phyloP scores from a whole-genome alignment of 306 rosid species.

The Malus orientalis region DNA sequence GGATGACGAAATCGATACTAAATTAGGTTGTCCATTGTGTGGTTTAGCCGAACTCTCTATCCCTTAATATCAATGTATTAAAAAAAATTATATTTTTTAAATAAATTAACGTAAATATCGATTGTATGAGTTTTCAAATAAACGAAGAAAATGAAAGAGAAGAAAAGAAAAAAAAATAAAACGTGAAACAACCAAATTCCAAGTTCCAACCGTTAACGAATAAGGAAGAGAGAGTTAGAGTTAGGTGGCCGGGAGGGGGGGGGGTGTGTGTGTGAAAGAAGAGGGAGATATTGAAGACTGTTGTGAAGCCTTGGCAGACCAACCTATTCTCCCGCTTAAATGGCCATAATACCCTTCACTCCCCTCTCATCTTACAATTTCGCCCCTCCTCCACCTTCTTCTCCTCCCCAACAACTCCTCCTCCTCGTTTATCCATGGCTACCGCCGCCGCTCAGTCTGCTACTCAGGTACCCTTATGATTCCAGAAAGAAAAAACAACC shows the following conservation, averaged over 20 bases:
- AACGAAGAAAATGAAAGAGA: neutral
- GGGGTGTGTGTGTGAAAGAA: neutral
- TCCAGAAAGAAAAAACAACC: neutral
- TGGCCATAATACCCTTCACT: constrained; percentile 28
- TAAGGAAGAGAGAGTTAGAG: neutral
- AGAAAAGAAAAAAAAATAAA: neutral
- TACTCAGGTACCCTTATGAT: constrained; percentile 40
- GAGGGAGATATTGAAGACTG: constrained; percentile 30
- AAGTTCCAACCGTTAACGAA: neutral
- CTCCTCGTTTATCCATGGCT: constrained; percentile 58
- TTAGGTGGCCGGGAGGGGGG: neutral
- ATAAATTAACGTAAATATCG: too few species aligned
- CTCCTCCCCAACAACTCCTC: constrained; percentile 16
- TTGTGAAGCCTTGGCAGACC: constrained; percentile 47
- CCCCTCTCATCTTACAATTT: constrained; percentile 19
- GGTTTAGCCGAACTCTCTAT: too few species aligned
- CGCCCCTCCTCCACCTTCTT: constrained; percentile 20
- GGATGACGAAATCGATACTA: too few species aligned
- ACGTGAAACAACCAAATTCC: neutral
- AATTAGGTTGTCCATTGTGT: too few species aligned
- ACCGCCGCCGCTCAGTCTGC: constrained; percentile 52
- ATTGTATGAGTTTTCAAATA: too few species aligned
- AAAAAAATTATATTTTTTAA: too few species aligned
- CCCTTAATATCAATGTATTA: too few species aligned
- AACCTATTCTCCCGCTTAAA: constrained; percentile 21